A percentile compares a stretch with the other conserved stretches of the same genome.
Evolutionary conservation across 805 yeast species (phyloP).

Genomic region (Candida sonorensis): DNA sequence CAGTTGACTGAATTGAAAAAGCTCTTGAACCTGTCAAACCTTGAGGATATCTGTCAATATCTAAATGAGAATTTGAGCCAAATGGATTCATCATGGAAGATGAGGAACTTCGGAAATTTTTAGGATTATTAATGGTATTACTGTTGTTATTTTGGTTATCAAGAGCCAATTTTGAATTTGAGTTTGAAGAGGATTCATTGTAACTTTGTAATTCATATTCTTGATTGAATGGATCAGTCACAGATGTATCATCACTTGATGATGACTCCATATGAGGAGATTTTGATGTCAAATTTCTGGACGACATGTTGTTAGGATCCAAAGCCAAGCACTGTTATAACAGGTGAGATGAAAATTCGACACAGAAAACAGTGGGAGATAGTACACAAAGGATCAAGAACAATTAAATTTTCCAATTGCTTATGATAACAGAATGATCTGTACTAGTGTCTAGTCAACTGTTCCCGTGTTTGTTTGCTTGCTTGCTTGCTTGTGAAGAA

Average conservation of each 20-base stretch:
- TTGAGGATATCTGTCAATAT: slow-evolving; percentile 64
- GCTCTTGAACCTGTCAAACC: slow-evolving; percentile 49
- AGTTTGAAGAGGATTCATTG: slow-evolving; percentile 18
- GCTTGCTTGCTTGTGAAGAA: no score
- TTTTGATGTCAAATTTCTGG: slow-evolving; percentile 28
- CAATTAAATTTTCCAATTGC: no score
- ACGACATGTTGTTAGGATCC: no score
- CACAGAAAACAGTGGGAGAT: no score
- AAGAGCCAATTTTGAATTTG: slow-evolving; percentile 7
- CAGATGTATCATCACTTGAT: slow-evolving; percentile 18
- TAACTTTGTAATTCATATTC: slow-evolving; percentile 26
- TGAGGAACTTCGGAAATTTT: slow-evolving; percentile 23
- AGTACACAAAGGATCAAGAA: no score
- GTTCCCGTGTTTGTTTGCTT: no score
- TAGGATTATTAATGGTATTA: slow-evolving; percentile 10
- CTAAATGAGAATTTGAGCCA: slow-evolving; percentile 27
- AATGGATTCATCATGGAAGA: slow-evolving; percentile 25
- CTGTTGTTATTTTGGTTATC: no score
- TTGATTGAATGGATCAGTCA: slow-evolving; percentile 25
- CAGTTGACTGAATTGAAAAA: slow-evolving; percentile 42
- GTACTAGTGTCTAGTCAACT: no score
- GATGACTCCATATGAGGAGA: slow-evolving; percentile 27
- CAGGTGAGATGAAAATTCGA: background rate
- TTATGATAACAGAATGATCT: no score
- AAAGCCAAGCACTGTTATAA: no score